Conservation (phyloP, 805 yeast species). For the Candida fluviatilis region DNA sequence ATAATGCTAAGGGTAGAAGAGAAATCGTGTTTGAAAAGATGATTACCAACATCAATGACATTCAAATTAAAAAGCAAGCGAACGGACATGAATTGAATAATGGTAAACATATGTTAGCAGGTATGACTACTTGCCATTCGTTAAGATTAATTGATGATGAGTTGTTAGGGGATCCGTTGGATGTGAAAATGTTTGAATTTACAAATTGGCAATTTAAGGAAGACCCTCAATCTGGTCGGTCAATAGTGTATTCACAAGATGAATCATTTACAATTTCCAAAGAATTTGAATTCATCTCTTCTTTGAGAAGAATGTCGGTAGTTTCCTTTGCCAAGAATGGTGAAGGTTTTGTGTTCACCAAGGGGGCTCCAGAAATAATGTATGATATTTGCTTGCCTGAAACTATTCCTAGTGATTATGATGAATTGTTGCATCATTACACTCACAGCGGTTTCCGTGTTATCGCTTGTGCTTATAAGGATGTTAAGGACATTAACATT, state of each 20-base stretch:
- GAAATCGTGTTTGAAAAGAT: slow-evolving; percentile 33
- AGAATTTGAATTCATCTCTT: slow-evolving; percentile 80
- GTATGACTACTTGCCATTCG: slow-evolving; percentile 84
- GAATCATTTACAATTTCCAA: slow-evolving; percentile 32
- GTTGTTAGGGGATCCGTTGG: slow-evolving; percentile 90
- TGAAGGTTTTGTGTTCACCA: slow-evolving; percentile 47
- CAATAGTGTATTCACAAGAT: slow-evolving; percentile 12
- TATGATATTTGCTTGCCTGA: slow-evolving; percentile 67
- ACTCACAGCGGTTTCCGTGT: slow-evolving; percentile 95
- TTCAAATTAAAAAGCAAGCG: slow-evolving; percentile 6
- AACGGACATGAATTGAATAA: slow-evolving; percentile 24
- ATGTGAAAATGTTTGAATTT: slow-evolving; percentile 88
- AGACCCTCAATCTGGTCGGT: slow-evolving; percentile 28
- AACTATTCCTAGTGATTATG: slow-evolving; percentile 70
- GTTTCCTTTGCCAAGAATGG: slow-evolving; percentile 42
- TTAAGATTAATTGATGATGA: slow-evolving; percentile 74
- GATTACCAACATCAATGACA: slow-evolving; percentile 10
- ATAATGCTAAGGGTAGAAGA: slow-evolving; percentile 37
- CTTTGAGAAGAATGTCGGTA: slow-evolving; percentile 87
- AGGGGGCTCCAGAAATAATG: slow-evolving; percentile 98
- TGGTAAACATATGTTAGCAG: slow-evolving; percentile 28
- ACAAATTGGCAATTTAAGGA: slow-evolving; percentile 76
- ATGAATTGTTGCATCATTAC: slow-evolving; percentile 70
- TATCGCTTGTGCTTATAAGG: slow-evolving; percentile 84
- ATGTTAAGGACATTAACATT: slow-evolving; percentile 20